Conservation (phyloP, 805 yeast genomes). For the Candida schatavii region DNA sequence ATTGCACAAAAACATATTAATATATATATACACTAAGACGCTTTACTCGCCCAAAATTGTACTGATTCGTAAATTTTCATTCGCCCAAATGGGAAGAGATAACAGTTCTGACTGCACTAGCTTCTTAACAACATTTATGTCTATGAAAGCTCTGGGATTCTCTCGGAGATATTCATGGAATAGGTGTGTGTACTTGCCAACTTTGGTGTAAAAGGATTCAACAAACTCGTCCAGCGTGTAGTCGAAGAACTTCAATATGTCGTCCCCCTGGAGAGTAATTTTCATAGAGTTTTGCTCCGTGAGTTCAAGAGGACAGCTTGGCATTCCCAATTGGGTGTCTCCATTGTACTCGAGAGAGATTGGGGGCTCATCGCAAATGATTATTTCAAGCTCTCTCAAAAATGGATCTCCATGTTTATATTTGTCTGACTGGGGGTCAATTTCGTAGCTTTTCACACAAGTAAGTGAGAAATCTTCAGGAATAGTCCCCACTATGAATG, state of each 20-base stretch:
- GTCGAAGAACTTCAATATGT: conserved; percentile 12
- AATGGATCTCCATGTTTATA: conserved; percentile 21
- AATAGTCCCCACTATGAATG: conserved; percentile 19
- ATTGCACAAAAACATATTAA: too few species aligned
- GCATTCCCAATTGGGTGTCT: background rate
- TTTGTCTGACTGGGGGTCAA: conserved; percentile 5
- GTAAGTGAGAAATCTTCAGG: conserved; percentile 25
- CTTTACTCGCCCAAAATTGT: background rate
- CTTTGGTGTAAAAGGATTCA: conserved; percentile 15
- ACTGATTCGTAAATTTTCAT: background rate
- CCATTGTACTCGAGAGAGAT: background rate
- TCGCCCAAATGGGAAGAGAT: background rate
- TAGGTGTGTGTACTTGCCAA: background rate
- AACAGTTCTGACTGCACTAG: background rate
- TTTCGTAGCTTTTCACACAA: conserved; percentile 26
- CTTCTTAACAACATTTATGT: background rate
- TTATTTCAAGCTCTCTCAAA: conserved; percentile 21
- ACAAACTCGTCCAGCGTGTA: conserved; percentile 1
- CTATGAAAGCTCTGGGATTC: background rate
- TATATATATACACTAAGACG: too few species aligned
- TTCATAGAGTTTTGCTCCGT: conserved; percentile 12
- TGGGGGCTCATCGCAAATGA: conserved; percentile 10
- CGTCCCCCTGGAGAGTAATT: conserved; percentile 13
- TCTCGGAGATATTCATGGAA: background rate
- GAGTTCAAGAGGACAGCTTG: conserved; percentile 5